These are phyloP conservation scores for Thermothelomyces thermophilus DNA, from an alignment of 2,329 filamentous ascomycete genomes.

Conservation along the genomic window DNA sequence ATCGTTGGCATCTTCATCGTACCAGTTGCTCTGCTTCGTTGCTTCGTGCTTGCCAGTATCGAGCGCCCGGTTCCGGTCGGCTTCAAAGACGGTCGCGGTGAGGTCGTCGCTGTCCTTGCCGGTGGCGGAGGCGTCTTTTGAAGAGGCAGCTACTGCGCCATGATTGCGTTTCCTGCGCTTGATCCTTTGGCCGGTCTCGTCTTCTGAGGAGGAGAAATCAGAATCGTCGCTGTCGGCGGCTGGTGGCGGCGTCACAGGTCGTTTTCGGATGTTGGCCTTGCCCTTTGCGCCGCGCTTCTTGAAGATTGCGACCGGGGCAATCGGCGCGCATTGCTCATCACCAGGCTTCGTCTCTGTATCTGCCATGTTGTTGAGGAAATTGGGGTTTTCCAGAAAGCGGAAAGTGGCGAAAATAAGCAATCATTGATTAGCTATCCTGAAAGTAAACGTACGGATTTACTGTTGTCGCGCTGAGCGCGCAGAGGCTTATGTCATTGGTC, in stretches of 20 bases:
- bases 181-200: constrained; percentile 66
- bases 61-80: constrained; percentile 55
- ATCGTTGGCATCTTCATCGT: constrained; percentile 59
- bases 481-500: background rate
- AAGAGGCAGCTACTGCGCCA: constrained; percentile 57
- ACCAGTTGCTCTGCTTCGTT: constrained; percentile 85
- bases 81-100: constrained; percentile 48
- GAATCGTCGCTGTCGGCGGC: constrained; percentile 49
- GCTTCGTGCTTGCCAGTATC: constrained; percentile 65
- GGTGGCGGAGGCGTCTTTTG: constrained; percentile 39
- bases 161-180: constrained; percentile 69
- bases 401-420: background rate
- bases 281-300: constrained; percentile 77
- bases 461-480: no score
- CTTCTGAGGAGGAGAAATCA: constrained; percentile 66
- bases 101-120: constrained; percentile 33
- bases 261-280: constrained; percentile 73
- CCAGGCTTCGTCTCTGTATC: constrained; percentile 11
- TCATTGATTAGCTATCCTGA: background rate
- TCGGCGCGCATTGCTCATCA: constrained; percentile 6
- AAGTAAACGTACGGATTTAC: no score
- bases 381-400: background rate
- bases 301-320: constrained; percentile 61
- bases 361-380: constrained; percentile 13
- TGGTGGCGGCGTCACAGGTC: constrained; percentile 69